Base-by-base conservation (phyloP, 2,329 filamentous ascomycete species). In the Penicillium janthinellum region DNA sequence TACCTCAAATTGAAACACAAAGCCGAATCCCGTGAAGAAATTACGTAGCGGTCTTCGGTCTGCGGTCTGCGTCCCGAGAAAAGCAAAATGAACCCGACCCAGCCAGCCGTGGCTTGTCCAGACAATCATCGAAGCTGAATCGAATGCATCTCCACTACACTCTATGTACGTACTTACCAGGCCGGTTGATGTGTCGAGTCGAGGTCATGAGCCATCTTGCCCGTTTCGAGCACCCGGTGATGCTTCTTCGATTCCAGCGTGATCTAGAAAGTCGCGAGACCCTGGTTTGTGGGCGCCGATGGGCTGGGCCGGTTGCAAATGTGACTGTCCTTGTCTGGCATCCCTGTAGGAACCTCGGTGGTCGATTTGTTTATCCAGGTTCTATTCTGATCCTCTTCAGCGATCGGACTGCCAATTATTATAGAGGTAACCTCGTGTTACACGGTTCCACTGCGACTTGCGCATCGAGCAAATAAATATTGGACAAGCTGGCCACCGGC, bases 131-230 rank as follows among this genome's bases (percentile, higher is more conserved):
- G 20, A 22, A 25, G 44, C 44, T 3, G 44, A 31, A 11, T 31
- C 25, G 7, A 31, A 31, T 31, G 28, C 28, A 31, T 31, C 28
- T 8, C 1, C 28, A 31, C 28, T 8, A 31, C 7, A 31, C 28
- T 8, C 28, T 31, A 8, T 8, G 28, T 22, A 22, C 4, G 22
- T 22, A 22, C 22, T 22, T 4, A 3, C 22, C 5, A 31, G 28
- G 31, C 7, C 7, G 31, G 31, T 31, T 31, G 31, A 31, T 31
- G 31, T 31, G 31, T 31, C 31, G 31, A 31, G 31, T 49, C 28
- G 17, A 17, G 54, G 54, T 51, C 47, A 45, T 57, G 47, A 57
- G 54, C 47, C 28, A 12, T 31, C 31, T 42, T 57, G 20, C 38
- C 54, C 38, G 8, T 45, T 57, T n/a, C 15, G 44, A 48, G 52